These are phyloP conservation scores for Gastrolobium bilobum DNA, from an alignment of 306 rosid genomes.

Conservation along the genomic window DNA sequence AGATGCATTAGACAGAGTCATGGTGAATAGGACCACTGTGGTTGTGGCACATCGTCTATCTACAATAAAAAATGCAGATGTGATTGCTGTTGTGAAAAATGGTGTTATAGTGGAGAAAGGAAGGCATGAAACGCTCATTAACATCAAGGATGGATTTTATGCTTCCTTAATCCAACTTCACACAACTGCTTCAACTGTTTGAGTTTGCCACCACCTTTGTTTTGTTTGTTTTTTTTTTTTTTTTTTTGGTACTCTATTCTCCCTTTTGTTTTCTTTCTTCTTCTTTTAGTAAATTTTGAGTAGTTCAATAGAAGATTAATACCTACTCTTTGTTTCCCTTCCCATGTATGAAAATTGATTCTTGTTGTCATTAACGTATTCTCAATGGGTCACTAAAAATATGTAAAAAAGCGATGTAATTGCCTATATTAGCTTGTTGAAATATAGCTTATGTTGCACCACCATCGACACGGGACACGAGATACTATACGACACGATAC, in stretches of 20 bases:
- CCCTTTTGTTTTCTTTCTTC: background rate
- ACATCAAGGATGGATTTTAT: conserved; percentile 61
- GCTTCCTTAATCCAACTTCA: conserved; percentile 76
- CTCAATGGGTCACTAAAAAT: background rate
- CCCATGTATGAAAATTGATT: conserved; percentile 2
- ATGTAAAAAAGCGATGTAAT: background rate
- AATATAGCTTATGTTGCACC: no score
- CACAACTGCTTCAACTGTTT: conserved; percentile 53
- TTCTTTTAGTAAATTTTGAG: background rate
- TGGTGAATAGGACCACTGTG: conserved; percentile 69
- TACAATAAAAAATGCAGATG: conserved; percentile 68
- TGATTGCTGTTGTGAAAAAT: conserved; percentile 76
- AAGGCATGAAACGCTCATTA: conserved; percentile 66
- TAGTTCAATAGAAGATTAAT: background rate
- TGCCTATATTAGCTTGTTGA: background rate
- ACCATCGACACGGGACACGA: no score
- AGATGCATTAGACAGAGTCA: conserved; percentile 75
- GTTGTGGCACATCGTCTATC: conserved; percentile 79
- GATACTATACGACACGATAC: no score
- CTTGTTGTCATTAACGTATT: background rate
- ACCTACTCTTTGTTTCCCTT: background rate
- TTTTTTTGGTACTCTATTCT: background rate
- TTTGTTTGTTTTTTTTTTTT: no score
- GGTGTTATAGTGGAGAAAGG: conserved; percentile 80
- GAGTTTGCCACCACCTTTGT: background rate